These are phyloP conservation scores for Adenanthera pavonina DNA, from an alignment of 306 rosid genomes.

Conservation along the genomic window DNA sequence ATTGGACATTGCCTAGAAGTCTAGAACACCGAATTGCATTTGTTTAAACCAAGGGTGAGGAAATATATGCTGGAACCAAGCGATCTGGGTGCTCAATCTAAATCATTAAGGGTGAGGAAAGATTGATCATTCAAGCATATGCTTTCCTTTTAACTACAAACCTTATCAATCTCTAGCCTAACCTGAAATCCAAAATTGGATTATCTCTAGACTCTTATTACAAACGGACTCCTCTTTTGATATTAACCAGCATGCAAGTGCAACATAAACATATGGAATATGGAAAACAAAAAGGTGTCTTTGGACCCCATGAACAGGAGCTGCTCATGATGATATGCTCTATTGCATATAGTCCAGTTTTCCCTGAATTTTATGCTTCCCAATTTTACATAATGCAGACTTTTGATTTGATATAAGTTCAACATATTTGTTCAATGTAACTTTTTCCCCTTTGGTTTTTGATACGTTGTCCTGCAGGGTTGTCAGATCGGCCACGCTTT, in stretches of 20 bases:
- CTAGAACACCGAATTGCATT: background rate
- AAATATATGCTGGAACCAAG: background rate
- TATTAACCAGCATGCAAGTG: background rate
- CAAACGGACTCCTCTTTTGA: background rate
- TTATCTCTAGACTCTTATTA: background rate
- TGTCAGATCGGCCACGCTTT: conserved; percentile 78
- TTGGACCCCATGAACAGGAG: background rate
- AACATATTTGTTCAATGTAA: background rate
- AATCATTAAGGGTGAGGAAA: no score
- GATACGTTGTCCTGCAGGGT: conserved; percentile 43
- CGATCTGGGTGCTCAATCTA: no score
- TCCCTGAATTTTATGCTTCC: conserved; percentile 57
- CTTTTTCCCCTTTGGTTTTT: conserved; percentile 31
- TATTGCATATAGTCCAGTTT: conserved; percentile 45
- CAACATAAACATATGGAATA: background rate
- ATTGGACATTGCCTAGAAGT: background rate
- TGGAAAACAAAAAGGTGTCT: background rate
- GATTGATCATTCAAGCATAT: no score
- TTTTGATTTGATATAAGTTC: conserved; percentile 19
- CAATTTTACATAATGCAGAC: conserved; percentile 27
- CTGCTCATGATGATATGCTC: conserved; percentile 62
- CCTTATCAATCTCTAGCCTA: background rate
- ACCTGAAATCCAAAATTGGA: background rate
- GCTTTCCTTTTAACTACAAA: no score
- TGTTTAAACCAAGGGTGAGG: background rate